Base-by-base conservation (phyloP, 495 filamentous ascomycete genomes). In the Apiosordaria backusii region DNA sequence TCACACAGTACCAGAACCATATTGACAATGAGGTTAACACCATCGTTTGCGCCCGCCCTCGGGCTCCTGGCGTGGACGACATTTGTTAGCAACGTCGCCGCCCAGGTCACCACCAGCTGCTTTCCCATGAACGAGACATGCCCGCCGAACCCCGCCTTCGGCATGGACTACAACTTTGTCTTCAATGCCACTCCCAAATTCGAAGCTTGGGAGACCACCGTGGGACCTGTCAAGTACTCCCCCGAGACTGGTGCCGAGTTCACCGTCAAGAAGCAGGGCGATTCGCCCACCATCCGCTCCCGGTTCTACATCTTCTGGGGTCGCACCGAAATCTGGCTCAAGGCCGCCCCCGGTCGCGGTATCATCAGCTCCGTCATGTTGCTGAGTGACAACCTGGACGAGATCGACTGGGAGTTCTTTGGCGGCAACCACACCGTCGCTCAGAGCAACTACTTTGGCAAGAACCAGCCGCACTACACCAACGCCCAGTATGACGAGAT, bases 341-440 rank as follows among this genome's bases (percentile, higher is more conserved):
- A 93, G 79, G 87, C 89, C 10, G 86, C 92, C 7, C 77, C 79
- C 4, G 92, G 92, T 21, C 80, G 78, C 18, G 92, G 92, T 67
- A 87, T 97, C 66, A 87, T 96, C 74, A 92, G 89, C 78, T 92
- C 89, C 64, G 86, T 92, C 61, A 91, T 96, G 52, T 81, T 94
- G 70, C 85, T 92, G 70, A 93, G 90, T 35, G 92, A 96, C 69
- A 87, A 90, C 69, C 81, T 96, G 21, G 93, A 97, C 72, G 93
- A 97, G 73, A 89, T 97, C 64, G 93, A 96, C 76, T 94, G 89
- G 89, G 92, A 94, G 74, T 93, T 90, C 80, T 83, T 91, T 21
- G 90, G 91, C 57, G 86, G 83, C 27, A 86, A 91, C 69, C 74
- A 77, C 53, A 80, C 78, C 55, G 73, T 82, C 24, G 90, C 86